These are phyloP conservation scores for Debaryomyces coudertii DNA, from an alignment of 1,139 yeast species.

Conservation along the genomic window DNA sequence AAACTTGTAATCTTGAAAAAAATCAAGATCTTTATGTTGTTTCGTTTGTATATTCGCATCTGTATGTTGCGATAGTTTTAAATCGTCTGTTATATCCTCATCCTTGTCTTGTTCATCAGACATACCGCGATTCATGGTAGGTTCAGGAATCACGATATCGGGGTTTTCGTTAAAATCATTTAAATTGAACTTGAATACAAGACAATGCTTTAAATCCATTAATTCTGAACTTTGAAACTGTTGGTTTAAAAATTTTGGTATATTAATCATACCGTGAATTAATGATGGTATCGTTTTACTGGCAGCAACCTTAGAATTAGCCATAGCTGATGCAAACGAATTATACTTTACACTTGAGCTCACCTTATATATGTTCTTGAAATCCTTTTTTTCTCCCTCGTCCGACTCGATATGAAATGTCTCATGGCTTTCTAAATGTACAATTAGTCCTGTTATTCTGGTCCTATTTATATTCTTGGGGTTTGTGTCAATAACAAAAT, in stretches of 20 bases:
- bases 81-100: neutral
- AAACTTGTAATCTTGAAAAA: constrained; percentile 21
- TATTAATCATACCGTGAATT: constrained; percentile 32
- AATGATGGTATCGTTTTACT: constrained; percentile 16
- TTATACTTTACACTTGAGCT: constrained; percentile 43
- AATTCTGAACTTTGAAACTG: constrained; percentile 43
- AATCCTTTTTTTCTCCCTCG: constrained; percentile 17
- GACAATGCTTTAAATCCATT: constrained; percentile 41
- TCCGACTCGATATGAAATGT: constrained; percentile 28
- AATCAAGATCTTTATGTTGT: neutral
- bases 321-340: constrained; percentile 36
- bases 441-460: constrained; percentile 38
- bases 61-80: neutral
- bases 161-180: constrained; percentile 24
- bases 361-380: constrained; percentile 38
- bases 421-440: constrained; percentile 47
- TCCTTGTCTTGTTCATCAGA: neutral
- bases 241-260: constrained; percentile 37
- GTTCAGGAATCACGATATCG: neutral
- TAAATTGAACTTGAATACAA: constrained; percentile 44
- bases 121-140: constrained; percentile 7
- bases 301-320: constrained; percentile 15
- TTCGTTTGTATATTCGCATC: neutral
- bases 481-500: constrained; percentile 34
- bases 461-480: constrained; percentile 22